These are phyloP conservation scores for Candida pseudoviswanathii DNA, from an alignment of 1,139 yeast species.

Conservation along the genomic window DNA sequence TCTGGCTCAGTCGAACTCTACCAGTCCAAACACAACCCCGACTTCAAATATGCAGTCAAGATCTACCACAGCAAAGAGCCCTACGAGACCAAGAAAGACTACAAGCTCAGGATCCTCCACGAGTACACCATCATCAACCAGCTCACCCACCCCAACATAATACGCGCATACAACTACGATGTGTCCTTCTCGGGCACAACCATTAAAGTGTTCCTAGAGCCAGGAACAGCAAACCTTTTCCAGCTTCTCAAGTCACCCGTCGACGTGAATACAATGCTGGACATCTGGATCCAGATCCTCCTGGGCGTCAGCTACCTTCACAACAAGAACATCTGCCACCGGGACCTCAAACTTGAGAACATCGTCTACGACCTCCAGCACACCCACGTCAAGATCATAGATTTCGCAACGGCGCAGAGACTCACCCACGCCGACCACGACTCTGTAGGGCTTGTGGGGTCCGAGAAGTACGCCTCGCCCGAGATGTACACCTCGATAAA, in stretches of 20 bases:
- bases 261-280: slow-evolving; percentile 21
- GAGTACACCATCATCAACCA: slow-evolving; percentile 36
- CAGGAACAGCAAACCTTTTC: slow-evolving; percentile 30
- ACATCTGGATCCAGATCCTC: slow-evolving; percentile 39
- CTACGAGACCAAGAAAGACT: slow-evolving; percentile 38
- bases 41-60: slow-evolving; percentile 40
- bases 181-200: slow-evolving; percentile 22
- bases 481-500: slow-evolving; percentile 39
- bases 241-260: slow-evolving; percentile 15
- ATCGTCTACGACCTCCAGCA: slow-evolving; percentile 28
- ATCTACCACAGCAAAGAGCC: slow-evolving; percentile 28
- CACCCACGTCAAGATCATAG: slow-evolving; percentile 38
- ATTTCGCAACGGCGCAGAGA: slow-evolving; percentile 35
- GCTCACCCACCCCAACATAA: slow-evolving; percentile 37
- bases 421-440: slow-evolving; percentile 10
- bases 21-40: slow-evolving; percentile 19
- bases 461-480: slow-evolving; percentile 49
- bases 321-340: slow-evolving; percentile 33
- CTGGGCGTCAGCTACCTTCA: slow-evolving; percentile 38
- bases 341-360: slow-evolving; percentile 47
- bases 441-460: slow-evolving; percentile 53
- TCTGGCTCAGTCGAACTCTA: slow-evolving; percentile 45
- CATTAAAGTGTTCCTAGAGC: slow-evolving; percentile 33
- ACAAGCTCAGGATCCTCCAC: slow-evolving; percentile 24
- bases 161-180: slow-evolving; percentile 28